Evolutionary conservation across 371 early-diverging fungal genomes (phyloP), one percentile per base, ranked within the genome.

Genomic region (Circinella minor): DNA sequence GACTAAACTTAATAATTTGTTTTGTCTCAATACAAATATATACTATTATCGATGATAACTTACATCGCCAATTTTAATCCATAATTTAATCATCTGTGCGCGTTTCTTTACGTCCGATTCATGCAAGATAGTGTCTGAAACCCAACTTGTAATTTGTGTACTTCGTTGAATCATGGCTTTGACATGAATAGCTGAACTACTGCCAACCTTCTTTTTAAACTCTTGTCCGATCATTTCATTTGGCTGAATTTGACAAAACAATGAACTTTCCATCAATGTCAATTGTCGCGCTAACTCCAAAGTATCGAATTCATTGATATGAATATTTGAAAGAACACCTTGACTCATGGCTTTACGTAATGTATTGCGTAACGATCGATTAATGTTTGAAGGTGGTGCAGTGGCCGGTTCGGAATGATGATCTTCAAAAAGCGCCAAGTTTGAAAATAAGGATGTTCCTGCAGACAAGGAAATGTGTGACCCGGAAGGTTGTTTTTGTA

Each of bases 211-310:
- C 68, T 88, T 87, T 47, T 81, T 80, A 70, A 85, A 88, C 38
- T 85, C 84, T 66, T 86, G 84, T 4, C 86, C 84, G 51, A 89
- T 79, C 70, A 91, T 84, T 71, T 94, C 95, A n/a, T 77, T 77
- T 8, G 90, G 88, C 63, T 80, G 73, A 63, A 94, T 88, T 61
- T 81, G 79, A 68, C 83, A 82, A 71, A 89, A 93, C 63, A 85
- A 60, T 3, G 70, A 70, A 61, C 77, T 83, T 60, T 92, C 92
- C 79, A 92, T 81, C 1, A 93, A 48, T 7, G 93, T 93, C 47
- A 95, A 70, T 72, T 95, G 94, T 14, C 94, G 78, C 3, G 95
- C 94, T 2, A 94, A 71, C 75, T 94, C 94, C 15, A 86, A 54
- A 3, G 93, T 87, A 68, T 95, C 92, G 36, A 95, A 72, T 47